phyloP scores from a whole-genome alignment of 2,329 filamentous ascomycete species.

The Blumeriella jaapii region DNA sequence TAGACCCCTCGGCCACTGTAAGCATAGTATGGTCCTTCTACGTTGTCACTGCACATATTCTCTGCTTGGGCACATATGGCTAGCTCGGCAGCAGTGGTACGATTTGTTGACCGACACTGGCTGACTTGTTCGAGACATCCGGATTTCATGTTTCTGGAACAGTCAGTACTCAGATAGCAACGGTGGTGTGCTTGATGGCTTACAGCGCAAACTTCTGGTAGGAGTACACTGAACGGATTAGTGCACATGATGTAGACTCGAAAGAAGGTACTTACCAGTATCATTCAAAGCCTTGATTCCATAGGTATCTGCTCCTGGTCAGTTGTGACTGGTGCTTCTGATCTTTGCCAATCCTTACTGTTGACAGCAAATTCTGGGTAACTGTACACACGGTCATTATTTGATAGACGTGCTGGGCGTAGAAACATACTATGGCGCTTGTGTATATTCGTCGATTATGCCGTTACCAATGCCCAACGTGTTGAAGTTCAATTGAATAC shows the following conservation, averaged over 20 bases:
- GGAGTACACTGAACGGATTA: slow-evolving; percentile 33
- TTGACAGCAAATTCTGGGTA: slow-evolving; percentile 33
- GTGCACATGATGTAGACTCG: neutral
- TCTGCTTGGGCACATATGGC: slow-evolving; percentile 39
- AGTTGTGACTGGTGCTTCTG: neutral
- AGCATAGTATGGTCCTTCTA: slow-evolving; percentile 32
- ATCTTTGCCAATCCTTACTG: slow-evolving; percentile 17
- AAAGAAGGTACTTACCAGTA: slow-evolving; percentile 8
- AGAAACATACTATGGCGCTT: slow-evolving; percentile 31
- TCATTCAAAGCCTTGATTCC: slow-evolving; percentile 21
- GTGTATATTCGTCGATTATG: slow-evolving; percentile 49
- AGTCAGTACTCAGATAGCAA: neutral
- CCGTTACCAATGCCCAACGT: slow-evolving; percentile 60
- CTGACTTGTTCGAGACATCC: slow-evolving; percentile 32
- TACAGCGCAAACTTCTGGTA: slow-evolving; percentile 40
- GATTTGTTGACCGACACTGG: slow-evolving; percentile 36
- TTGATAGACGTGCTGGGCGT: too few relatives aligned
- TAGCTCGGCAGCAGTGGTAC: slow-evolving; percentile 25
- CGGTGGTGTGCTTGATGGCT: neutral
- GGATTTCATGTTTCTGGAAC: slow-evolving; percentile 28
- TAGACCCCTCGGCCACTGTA: slow-evolving; percentile 34
- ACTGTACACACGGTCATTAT: slow-evolving; percentile 4
- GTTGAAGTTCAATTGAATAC: slow-evolving; percentile 44
- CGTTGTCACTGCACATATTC: slow-evolving; percentile 44
- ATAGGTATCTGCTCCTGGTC: slow-evolving; percentile 30